These are phyloP conservation scores for Leccinum huronense DNA, from an alignment of 1,284 basidiomycete genomes.

Conservation along the genomic window DNA sequence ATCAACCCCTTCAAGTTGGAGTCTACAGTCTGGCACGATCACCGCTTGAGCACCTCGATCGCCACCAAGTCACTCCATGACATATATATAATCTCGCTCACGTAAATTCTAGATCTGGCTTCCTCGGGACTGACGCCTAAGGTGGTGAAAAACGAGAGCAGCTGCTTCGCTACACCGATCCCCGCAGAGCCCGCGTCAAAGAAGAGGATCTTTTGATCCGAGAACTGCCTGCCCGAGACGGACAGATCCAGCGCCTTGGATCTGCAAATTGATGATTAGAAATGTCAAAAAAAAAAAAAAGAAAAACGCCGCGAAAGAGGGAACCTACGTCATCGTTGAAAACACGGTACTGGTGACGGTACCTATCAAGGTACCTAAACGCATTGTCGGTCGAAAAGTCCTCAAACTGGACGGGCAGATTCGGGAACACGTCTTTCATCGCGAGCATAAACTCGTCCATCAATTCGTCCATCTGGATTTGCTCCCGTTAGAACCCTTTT, in stretches of 20 bases:
- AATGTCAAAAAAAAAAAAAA: neutral
- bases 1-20: slow-evolving; percentile 65
- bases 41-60: slow-evolving; percentile 15
- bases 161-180: slow-evolving; percentile 79
- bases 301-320: slow-evolving; percentile 1
- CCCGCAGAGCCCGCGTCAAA: slow-evolving; percentile 77
- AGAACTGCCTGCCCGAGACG: slow-evolving; percentile 58
- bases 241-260: slow-evolving; percentile 72
- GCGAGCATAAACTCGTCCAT: slow-evolving; percentile 83
- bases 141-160: slow-evolving; percentile 73
- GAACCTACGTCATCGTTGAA: slow-evolving; percentile 79
- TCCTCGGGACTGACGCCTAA: slow-evolving; percentile 64
- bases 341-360: slow-evolving; percentile 59
- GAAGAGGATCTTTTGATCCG: slow-evolving; percentile 79
- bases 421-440: slow-evolving; percentile 65
- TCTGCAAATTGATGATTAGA: slow-evolving; percentile 36
- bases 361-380: slow-evolving; percentile 68
- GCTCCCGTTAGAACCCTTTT: slow-evolving; percentile 3
- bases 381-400: slow-evolving; percentile 78
- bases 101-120: slow-evolving; percentile 68
- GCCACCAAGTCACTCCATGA: slow-evolving; percentile 4
- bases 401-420: slow-evolving; percentile 79
- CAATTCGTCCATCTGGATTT: slow-evolving; percentile 63
- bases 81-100: slow-evolving; percentile 34
- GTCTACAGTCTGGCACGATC: slow-evolving; percentile 56